These are phyloP conservation scores for Colletotrichum salicis DNA, from an alignment of 2,329 filamentous ascomycete genomes.

Conservation along the genomic window DNA sequence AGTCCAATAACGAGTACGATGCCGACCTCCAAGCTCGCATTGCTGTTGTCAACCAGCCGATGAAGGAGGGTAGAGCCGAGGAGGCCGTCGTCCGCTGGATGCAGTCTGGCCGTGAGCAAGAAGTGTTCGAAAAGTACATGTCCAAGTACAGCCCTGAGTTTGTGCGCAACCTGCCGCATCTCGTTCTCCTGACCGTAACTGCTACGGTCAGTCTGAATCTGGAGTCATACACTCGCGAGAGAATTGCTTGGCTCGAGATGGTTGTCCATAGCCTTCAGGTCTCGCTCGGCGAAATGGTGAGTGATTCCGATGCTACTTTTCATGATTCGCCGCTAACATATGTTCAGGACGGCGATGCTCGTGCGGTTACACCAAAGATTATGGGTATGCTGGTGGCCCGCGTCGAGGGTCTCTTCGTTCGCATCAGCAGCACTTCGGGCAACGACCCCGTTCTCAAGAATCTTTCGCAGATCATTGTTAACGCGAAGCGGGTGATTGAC, in stretches of 20 bases:
- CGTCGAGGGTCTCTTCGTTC: slow-evolving; percentile 63
- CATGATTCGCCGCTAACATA: slow-evolving; percentile 40
- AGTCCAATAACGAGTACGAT: slow-evolving; percentile 40
- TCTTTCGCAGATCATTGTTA: slow-evolving; percentile 55
- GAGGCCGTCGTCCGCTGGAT: slow-evolving; percentile 75
- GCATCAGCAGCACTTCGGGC: slow-evolving; percentile 59
- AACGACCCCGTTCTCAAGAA: slow-evolving; percentile 60
- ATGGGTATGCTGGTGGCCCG: slow-evolving; percentile 64
- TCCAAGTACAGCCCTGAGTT: slow-evolving; percentile 62
- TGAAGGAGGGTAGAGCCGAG: slow-evolving; percentile 71
- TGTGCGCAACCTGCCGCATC: slow-evolving; percentile 67
- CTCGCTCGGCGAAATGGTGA: slow-evolving; percentile 61
- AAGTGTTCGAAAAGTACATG: slow-evolving; percentile 69
- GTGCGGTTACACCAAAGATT: slow-evolving; percentile 66
- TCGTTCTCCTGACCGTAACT: slow-evolving; percentile 72
- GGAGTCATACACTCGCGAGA: slow-evolving; percentile 63
- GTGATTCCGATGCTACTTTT: slow-evolving; percentile 42
- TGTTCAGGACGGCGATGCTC: slow-evolving; percentile 62
- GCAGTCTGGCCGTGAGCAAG: slow-evolving; percentile 70
- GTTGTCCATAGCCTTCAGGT: slow-evolving; percentile 65
- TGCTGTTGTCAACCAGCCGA: slow-evolving; percentile 68
- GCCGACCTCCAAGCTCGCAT: slow-evolving; percentile 66
- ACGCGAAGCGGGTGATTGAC: slow-evolving; percentile 46
- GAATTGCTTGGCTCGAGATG: slow-evolving; percentile 70
- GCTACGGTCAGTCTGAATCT: slow-evolving; percentile 71